Conservation (phyloP, 495 filamentous ascomycete genomes). For the Letharia columbiana region DNA sequence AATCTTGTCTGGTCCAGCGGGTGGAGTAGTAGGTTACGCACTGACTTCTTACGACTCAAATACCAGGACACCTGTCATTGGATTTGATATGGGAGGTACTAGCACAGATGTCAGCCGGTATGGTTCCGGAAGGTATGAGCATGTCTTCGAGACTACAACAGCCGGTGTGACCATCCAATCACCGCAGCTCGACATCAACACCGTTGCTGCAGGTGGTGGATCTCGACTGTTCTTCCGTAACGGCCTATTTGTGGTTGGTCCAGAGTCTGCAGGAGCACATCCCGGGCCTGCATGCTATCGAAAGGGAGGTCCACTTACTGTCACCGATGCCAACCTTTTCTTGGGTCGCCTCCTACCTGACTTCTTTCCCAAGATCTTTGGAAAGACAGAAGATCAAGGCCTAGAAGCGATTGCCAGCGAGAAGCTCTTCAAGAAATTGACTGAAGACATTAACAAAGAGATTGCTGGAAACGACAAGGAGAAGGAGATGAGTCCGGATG, state of each 20-base stretch:
- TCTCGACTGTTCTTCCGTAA: slow-evolving; percentile 85
- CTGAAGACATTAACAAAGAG: slow-evolving; percentile 66
- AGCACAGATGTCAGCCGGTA: slow-evolving; percentile 92
- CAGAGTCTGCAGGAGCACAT: slow-evolving; percentile 87
- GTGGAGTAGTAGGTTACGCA: slow-evolving; percentile 84
- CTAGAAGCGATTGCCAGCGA: slow-evolving; percentile 71
- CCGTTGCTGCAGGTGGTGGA: slow-evolving; percentile 88
- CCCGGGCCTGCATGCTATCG: slow-evolving; percentile 92
- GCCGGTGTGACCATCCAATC: slow-evolving; percentile 93
- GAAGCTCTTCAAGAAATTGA: slow-evolving; percentile 67
- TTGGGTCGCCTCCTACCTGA: slow-evolving; percentile 81
- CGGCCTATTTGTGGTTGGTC: slow-evolving; percentile 91
- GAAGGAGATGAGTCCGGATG: slow-evolving; percentile 71
- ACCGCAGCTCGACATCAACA: slow-evolving; percentile 96
- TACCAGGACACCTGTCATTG: slow-evolving; percentile 84
- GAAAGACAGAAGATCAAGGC: slow-evolving; percentile 79
- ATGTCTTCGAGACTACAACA: slow-evolving; percentile 95
- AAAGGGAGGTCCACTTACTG: slow-evolving; percentile 85
- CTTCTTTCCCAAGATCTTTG: slow-evolving; percentile 97
- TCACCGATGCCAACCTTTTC: slow-evolving; percentile 90
- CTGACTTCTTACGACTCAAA: slow-evolving; percentile 83
- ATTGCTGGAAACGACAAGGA: slow-evolving; percentile 41
- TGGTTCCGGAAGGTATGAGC: slow-evolving; percentile 81
- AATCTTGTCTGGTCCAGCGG: slow-evolving; percentile 53
- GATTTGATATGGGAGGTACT: slow-evolving; percentile 96